Base-by-base conservation (phyloP, 371 early-diverging fungal species). In the Cladochytrium tenue region DNA sequence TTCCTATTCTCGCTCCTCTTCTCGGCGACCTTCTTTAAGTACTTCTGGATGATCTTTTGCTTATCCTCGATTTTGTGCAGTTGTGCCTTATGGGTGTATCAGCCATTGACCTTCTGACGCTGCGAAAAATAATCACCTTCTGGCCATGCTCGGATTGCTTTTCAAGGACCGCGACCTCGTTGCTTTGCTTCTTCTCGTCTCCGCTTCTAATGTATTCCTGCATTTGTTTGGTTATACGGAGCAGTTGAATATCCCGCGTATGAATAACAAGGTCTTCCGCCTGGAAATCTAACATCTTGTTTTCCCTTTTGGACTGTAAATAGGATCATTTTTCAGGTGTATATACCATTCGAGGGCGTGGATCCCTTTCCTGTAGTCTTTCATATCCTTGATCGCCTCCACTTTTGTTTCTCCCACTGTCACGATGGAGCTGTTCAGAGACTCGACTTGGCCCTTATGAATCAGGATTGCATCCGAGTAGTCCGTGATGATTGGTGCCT, bases 171-270 rank as follows among this genome's bases (percentile, higher is more conserved):
- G 71, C 61, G n/a, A 83, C 70, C 62, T 83, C 83, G 32, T 76
- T 64, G 4, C 74, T 32, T 59, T 83, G 83, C 69, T 79, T 79
- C 53, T 70, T 68, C 62, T 77, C 79, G 57, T 83, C 83, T 3
- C 83, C 83, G 25, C 77, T 64, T 10, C 85, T 68, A 35, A 86
- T 71, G 59, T 71, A 85, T 58, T 86, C 86, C 63, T 86, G 86
- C 82, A 86, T 86, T 51, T 77, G 76, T 67, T 86, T 86, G 13
- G 85, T 82, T 32, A 86, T 81, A 0, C 86, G 70, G 4, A 86
- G 70, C 0, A 86, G 76, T 70, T 86, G 86, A 34, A 86, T 80
- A 60, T 86, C 84, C 5, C 83, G 70, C 2, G 79, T 86, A 27
- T 74, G 63, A 28, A 78, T 71, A 5, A 74, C 64, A 23, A 83